These are phyloP conservation scores for Henckelia pumila DNA, from an alignment of 257 asterid genomes.

Conservation along the genomic window DNA sequence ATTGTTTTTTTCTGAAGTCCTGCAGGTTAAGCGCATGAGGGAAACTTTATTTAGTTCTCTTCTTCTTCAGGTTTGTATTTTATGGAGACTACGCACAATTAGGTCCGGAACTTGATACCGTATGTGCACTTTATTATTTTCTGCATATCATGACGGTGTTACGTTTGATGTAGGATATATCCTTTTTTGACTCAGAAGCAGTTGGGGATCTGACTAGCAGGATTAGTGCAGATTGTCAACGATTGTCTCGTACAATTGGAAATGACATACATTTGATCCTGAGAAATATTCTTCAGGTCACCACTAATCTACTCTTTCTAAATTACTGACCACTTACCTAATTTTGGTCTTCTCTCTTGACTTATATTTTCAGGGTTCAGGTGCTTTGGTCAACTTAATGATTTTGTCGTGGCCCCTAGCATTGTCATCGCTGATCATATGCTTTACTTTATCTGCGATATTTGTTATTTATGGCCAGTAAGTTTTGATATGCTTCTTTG, in stretches of 20 bases:
- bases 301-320: slow-evolving; percentile 12
- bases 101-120: slow-evolving; percentile 8
- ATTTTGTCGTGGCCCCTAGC: slow-evolving; percentile 56
- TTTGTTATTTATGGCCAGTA: slow-evolving; percentile 55
- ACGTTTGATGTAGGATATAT: slow-evolving; percentile 47
- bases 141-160: slow-evolving; percentile 20
- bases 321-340: background rate
- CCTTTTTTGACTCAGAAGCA: slow-evolving; percentile 48
- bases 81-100: slow-evolving; percentile 17
- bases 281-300: slow-evolving; percentile 50
- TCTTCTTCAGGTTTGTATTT: slow-evolving; percentile 43
- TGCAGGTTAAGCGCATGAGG: slow-evolving; percentile 56
- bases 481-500: slow-evolving; percentile 26
- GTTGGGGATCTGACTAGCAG: slow-evolving; percentile 59
- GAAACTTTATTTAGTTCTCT: slow-evolving; percentile 40
- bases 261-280: slow-evolving; percentile 46
- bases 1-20: slow-evolving; percentile 11
- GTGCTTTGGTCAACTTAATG: slow-evolving; percentile 51
- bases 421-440: slow-evolving; percentile 43
- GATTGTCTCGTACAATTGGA: slow-evolving; percentile 38
- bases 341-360: slow-evolving; percentile 17
- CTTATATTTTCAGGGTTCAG: slow-evolving; percentile 40
- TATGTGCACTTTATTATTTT: slow-evolving; percentile 14
- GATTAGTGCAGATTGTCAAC: slow-evolving; percentile 52
- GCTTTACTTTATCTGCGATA: slow-evolving; percentile 41